Conservation (phyloP, 2,329 filamentous ascomycete genomes). For the Colletotrichum somersetense region DNA sequence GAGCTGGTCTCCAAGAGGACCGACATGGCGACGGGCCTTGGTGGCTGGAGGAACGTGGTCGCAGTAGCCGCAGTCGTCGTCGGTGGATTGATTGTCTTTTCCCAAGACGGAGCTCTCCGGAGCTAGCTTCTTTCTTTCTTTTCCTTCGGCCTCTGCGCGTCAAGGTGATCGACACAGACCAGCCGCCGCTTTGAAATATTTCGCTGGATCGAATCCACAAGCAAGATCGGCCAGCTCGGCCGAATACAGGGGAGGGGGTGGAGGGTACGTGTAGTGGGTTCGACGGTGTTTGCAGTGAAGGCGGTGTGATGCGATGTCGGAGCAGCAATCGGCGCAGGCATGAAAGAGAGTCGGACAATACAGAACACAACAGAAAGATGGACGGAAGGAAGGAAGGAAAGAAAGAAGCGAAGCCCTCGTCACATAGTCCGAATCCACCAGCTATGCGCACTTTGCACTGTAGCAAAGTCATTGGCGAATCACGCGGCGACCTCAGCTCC, state of each 20-base stretch:
- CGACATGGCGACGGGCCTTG: slow-evolving; percentile 73
- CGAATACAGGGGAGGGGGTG: background rate
- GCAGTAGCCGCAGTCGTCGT: background rate
- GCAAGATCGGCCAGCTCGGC: slow-evolving; percentile 4
- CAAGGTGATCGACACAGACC: slow-evolving; percentile 15
- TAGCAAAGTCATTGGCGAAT: slow-evolving; percentile 15
- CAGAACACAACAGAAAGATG: background rate
- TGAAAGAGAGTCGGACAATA: slow-evolving; percentile 9
- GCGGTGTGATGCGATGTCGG: slow-evolving; percentile 7
- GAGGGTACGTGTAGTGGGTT: background rate
- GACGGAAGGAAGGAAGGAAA: no score
- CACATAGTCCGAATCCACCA: slow-evolving; percentile 25
- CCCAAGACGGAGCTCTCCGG: slow-evolving; percentile 17
- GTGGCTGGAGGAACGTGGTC: background rate
- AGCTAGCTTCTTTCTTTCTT: background rate
- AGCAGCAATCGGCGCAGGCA: background rate
- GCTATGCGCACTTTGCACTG: background rate
- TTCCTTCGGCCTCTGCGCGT: background rate
- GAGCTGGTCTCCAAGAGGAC: slow-evolving; percentile 93
- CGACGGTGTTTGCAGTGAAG: slow-evolving; percentile 21
- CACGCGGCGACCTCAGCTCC: background rate
- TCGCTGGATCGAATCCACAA: slow-evolving; percentile 7
- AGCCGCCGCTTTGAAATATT: background rate
- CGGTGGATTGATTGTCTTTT: background rate
- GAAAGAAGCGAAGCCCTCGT: slow-evolving; percentile 18